Percentiles rank a stretch among this genome's conserved stretches.
phyloP scores from a whole-genome alignment of 2,329 filamentous ascomycete species.

The Didymosphaeria variabile region DNA sequence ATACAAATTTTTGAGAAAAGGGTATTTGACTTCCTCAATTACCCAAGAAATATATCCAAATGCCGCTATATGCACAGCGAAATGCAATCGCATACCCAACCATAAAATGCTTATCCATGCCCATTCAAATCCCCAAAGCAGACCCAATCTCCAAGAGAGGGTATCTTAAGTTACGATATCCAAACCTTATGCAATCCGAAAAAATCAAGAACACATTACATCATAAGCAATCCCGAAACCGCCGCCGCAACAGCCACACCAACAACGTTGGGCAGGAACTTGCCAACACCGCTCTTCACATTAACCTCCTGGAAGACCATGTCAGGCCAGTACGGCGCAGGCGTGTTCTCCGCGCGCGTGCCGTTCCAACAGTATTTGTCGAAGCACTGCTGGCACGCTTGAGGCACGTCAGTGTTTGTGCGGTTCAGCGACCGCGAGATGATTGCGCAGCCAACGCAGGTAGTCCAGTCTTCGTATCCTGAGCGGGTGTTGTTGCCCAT shows the following conservation, averaged over 20 bases:
- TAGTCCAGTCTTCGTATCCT: slow-evolving; percentile 76
- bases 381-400: slow-evolving; percentile 80
- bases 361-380: slow-evolving; percentile 91
- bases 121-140: neutral
- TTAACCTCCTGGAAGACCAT: slow-evolving; percentile 30
- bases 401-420: slow-evolving; percentile 73
- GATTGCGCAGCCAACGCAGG: slow-evolving; percentile 87
- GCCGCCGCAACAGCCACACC: slow-evolving; percentile 29
- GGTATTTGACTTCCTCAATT: neutral
- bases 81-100: neutral
- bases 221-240: slow-evolving; percentile 22
- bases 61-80: neutral
- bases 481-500: slow-evolving; percentile 81
- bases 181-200: slow-evolving; percentile 3
- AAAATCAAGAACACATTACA: slow-evolving; percentile 8
- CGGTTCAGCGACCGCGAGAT: slow-evolving; percentile 77
- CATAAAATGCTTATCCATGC: neutral
- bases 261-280: slow-evolving; percentile 34
- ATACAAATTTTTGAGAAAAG: neutral
- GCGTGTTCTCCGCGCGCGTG: slow-evolving; percentile 57
- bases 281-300: slow-evolving; percentile 33
- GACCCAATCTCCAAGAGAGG: neutral
- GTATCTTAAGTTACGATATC: neutral
- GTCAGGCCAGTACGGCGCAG: slow-evolving; percentile 40
- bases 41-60: neutral